Percentiles rank a stretch among this genome's conserved stretches.
Conservation (phyloP, 129 eudicot species). For the Flaveria brownii region DNA sequence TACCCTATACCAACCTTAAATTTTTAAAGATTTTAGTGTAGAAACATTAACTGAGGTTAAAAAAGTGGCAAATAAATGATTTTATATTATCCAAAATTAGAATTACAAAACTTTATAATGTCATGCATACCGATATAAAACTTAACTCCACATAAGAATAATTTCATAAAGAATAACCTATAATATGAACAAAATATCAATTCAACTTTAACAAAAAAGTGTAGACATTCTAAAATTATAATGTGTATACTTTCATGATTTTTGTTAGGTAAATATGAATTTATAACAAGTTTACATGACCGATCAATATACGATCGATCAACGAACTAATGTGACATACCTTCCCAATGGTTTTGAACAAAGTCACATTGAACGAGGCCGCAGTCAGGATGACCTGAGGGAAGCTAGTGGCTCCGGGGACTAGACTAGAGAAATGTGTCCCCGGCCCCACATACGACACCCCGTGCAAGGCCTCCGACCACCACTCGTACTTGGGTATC, state of each 20-base stretch:
- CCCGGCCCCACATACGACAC: conserved; percentile 82
- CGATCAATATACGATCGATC: too few relatives aligned
- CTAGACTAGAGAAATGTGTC: conserved; percentile 49
- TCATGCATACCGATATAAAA: too few relatives aligned
- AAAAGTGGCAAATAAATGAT: too few relatives aligned
- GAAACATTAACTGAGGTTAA: not conserved
- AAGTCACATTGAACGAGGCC: conserved; percentile 65
- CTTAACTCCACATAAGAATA: too few relatives aligned
- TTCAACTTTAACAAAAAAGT: too few relatives aligned
- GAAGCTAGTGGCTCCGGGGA: conserved; percentile 89
- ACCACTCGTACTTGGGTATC: conserved; percentile 87
- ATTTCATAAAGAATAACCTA: too few relatives aligned
- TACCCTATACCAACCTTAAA: not conserved
- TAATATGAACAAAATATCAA: too few relatives aligned
- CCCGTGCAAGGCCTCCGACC: conserved; percentile 97
- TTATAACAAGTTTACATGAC: not conserved
- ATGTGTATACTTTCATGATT: too few relatives aligned
- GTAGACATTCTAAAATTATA: too few relatives aligned
- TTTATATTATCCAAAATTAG: too few relatives aligned
- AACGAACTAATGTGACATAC: conserved; percentile 33
- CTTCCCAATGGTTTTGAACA: conserved; percentile 78
- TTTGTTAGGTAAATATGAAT: not conserved
- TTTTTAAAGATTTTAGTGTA: not conserved
- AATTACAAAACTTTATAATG: too few relatives aligned
- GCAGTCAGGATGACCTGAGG: conserved; percentile 83